Base-by-base conservation (phyloP, 257 asterid species). In the Cinchona pubescens region DNA sequence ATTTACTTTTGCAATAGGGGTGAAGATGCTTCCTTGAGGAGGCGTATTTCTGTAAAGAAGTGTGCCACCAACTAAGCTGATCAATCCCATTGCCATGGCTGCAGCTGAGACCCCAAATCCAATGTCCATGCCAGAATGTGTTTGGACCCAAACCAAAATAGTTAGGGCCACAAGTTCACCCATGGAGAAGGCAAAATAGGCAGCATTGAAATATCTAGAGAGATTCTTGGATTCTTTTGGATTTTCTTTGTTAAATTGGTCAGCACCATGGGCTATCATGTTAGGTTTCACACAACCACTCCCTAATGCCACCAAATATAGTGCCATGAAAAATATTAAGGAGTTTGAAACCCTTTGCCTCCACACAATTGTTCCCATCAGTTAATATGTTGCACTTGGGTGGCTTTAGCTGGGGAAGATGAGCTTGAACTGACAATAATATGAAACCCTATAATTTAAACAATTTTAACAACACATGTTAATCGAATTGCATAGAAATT, bases 231-330 rank as follows among this genome's bases (percentile, higher is more conserved):
- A 88, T 29, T 89, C 87, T 34, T 74, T 87, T 11, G 79, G 76
- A 45, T 86, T 81, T 2, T 81, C 74, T 27, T 81, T 88, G 69
- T 82, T 79, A 86, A 94, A 94, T 43, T 92, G 99, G 74, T 94
- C 96, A 23, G 93, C 97, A 11, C 99, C 99, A 60, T 92, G 97
- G 11, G 97, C 93, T 53, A 94, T 89, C 96, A 94, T 94, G 60
- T 94, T 94, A 6, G 99, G 99, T 71, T 94, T 94, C 21, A 90
- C 96, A 79, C 99, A 92, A 0, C 97, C 99, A 81, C 99, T 94
- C 75, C 99, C 99, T 40, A 94, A 51, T 18, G 99, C 99, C 74
- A 92, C 97, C 85, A 92, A 74, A 72, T 92, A 94, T 0, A 94
- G 90, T 8, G 99, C 97, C 79, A 86, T 76, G 76, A 86, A 92